phyloP scores from a whole-genome alignment of 2,329 filamentous ascomycete species.

The Grosmannia clavigera region DNA sequence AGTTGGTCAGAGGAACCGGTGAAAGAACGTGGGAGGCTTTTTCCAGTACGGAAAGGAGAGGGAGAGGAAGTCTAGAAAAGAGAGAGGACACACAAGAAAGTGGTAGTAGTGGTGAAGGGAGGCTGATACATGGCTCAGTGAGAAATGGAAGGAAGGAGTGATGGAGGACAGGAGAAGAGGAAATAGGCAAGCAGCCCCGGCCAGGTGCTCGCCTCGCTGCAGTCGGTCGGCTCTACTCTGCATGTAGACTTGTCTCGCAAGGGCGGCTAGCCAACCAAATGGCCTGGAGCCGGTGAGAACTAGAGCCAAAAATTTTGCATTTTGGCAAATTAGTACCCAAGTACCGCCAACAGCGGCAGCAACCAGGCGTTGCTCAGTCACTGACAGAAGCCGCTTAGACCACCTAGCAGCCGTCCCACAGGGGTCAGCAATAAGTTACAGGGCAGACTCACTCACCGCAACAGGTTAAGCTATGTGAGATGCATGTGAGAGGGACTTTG shows the following conservation, averaged over 20 bases:
- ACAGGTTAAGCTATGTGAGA: too few species aligned
- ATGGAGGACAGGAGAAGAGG: background rate
- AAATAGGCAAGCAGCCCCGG: background rate
- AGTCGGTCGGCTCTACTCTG: background rate
- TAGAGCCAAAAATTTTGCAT: background rate
- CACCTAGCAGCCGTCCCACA: background rate
- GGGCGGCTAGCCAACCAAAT: constrained; percentile 13
- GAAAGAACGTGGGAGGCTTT: background rate
- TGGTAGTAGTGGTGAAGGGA: background rate
- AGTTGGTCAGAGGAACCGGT: background rate
- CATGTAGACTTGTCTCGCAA: background rate
- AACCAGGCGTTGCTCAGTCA: background rate
- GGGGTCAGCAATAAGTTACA: background rate
- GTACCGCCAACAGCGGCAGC: background rate
- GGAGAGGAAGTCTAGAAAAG: background rate
- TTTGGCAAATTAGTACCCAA: background rate
- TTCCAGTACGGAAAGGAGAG: too few species aligned
- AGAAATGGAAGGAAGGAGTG: background rate
- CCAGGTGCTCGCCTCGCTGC: constrained; percentile 6
- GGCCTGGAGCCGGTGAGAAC: background rate
- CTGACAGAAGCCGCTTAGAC: background rate
- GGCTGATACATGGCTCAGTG: background rate
- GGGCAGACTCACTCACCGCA: too few species aligned
- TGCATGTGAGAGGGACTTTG: too few species aligned
- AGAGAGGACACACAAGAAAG: background rate